Evolutionary conservation across 306 rosid genomes (phyloP).

Genomic region (Vicia faba): DNA sequence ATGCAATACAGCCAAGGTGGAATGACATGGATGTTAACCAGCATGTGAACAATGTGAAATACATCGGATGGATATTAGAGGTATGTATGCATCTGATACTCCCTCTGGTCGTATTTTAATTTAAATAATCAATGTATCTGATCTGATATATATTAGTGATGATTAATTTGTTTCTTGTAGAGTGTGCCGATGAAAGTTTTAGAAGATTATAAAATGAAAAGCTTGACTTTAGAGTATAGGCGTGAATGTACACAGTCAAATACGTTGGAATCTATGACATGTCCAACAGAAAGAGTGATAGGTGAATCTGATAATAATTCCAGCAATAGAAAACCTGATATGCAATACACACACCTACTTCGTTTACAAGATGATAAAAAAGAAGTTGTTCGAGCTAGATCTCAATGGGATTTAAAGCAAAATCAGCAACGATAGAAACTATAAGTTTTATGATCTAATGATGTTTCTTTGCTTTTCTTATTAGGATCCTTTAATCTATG

Average conservation of each 20-base stretch:
- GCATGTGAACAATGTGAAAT: slow-evolving; percentile 92
- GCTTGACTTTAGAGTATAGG: slow-evolving; percentile 84
- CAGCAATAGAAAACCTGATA: slow-evolving; percentile 45
- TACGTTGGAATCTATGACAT: slow-evolving; percentile 74
- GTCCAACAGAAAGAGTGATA: slow-evolving; percentile 48
- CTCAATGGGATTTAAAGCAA: slow-evolving; percentile 63
- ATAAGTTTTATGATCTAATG: not conserved
- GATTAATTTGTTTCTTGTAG: slow-evolving; percentile 45
- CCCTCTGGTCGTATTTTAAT: too few species aligned
- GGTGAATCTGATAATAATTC: slow-evolving; percentile 48
- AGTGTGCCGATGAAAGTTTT: slow-evolving; percentile 76
- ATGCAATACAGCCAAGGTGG: slow-evolving; percentile 79
- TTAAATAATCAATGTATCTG: too few species aligned
- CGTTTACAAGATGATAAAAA: slow-evolving; percentile 65
- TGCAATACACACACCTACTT: slow-evolving; percentile 76
- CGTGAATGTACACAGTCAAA: slow-evolving; percentile 81
- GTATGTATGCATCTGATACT: slow-evolving; percentile 33
- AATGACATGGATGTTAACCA: slow-evolving; percentile 97
- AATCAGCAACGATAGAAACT: slow-evolving; percentile 3
- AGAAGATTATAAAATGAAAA: slow-evolving; percentile 57
- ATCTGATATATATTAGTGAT: not conserved
- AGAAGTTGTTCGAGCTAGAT: slow-evolving; percentile 83
- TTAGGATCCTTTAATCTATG: not conserved
- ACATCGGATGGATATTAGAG: slow-evolving; percentile 98
- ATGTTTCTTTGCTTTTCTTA: slow-evolving; percentile 14